Base-by-base conservation (phyloP, 352 stramenopile species). In the Discostella stelligera region DNA sequence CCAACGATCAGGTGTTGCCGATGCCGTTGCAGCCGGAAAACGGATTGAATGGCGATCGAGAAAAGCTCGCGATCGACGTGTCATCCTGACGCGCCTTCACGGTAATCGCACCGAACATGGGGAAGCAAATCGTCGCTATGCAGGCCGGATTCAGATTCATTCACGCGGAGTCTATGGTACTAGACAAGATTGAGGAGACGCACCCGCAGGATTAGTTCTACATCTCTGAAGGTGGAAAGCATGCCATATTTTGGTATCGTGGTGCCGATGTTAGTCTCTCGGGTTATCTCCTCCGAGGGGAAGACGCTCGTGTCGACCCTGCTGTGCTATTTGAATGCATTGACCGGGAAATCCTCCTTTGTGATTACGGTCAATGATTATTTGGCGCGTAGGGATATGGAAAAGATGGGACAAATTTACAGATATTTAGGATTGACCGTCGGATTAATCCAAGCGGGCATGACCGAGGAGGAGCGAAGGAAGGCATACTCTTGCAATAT, bases 321-420 rank as follows among this genome's bases (percentile, higher is more conserved):
- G 27, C 91, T 91, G 6, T 82, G 75, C 21, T 94, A 94, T 58
- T 52, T 93, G 5, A 94, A 95, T 76, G 89, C 90, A 0, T 68
- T 95, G 20, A 83, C 72, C 0, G 84, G 87, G 9, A 77, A 90
- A 60, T 73, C 88, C 25, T 89, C 82, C 1, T 91, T 94, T 27
- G 81, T 96, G 0, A 84, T 96, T n/a, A 96, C 93, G n/a, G 91
- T 94, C 14, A 96, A 96, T 84, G 93, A 96, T 77, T 96, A 96
- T 70, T 78, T 96, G 44, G 91, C 93, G 7, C 81, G 90, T 48
- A 71, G 93, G 63, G 93, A 96, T 83, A 92, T 93, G 69, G 90
- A 95, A 61, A 93, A 88, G 27, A 95, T 95, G 88, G 91, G 91
- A 44, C 91, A 95, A 71, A 81, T 96, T 16, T 85, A 94, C 82